Conservation (phyloP, 2,329 filamentous ascomycete species). For the Curvularia sp. region DNA sequence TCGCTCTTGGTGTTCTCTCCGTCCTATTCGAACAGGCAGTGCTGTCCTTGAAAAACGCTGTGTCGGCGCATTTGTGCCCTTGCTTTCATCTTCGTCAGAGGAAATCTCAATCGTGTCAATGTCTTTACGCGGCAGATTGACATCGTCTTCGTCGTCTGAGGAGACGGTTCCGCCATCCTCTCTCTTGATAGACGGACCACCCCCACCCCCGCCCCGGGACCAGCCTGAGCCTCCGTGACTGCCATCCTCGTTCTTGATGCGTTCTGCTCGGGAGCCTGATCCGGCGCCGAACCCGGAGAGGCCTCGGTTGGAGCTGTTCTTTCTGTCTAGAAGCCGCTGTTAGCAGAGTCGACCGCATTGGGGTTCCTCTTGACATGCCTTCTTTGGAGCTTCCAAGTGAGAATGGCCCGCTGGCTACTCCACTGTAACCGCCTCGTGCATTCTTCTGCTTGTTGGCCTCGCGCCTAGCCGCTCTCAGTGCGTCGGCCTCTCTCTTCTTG, state of each 20-base stretch:
- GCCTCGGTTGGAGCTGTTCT: constrained; percentile 25
- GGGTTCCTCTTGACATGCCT: constrained; percentile 25
- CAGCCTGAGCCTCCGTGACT: constrained; percentile 24
- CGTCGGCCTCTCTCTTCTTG: constrained; percentile 31
- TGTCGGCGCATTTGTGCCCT: constrained; percentile 28
- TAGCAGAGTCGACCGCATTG: background rate
- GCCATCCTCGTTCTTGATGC: constrained; percentile 45
- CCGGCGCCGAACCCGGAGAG: constrained; percentile 35
- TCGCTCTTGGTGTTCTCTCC: constrained; percentile 63
- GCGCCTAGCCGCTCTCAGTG: constrained; percentile 29
- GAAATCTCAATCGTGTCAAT: constrained; percentile 67
- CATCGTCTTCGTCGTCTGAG: constrained; percentile 59
- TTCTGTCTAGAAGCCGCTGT: constrained; percentile 30
- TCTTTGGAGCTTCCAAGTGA: constrained; percentile 41
- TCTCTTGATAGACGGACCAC: constrained; percentile 30
- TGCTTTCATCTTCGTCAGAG: constrained; percentile 58
- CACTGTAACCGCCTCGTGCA: constrained; percentile 54
- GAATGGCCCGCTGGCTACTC: constrained; percentile 53
- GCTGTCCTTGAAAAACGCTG: constrained; percentile 32
- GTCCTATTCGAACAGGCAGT: constrained; percentile 61
- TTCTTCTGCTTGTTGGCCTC: constrained; percentile 37
- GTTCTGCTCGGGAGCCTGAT: constrained; percentile 41
- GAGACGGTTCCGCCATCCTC: constrained; percentile 54
- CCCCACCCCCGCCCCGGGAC: constrained; percentile 26
- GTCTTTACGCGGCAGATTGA: constrained; percentile 55